A percentile compares a stretch with the other conserved stretches of the same genome.
Conservation (phyloP, 176 grass and related monocot species). For the Aegilops speltoides region DNA sequence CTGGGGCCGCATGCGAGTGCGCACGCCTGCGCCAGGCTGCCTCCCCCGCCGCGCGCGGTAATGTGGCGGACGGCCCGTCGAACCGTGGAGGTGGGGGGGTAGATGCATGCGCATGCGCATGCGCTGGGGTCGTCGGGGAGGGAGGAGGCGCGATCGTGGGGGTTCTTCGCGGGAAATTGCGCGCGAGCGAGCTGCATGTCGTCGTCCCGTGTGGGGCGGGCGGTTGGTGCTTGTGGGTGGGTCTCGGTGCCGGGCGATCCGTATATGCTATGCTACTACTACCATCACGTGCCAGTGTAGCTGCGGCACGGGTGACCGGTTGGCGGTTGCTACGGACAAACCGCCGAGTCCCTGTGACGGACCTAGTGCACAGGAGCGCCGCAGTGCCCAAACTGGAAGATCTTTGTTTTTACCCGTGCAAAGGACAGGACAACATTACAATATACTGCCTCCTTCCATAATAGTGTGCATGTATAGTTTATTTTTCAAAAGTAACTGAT, state of each 20-base stretch:
- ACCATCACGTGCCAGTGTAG: not conserved
- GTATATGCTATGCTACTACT: not conserved
- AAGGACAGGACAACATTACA: no score
- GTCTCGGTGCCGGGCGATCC: not conserved
- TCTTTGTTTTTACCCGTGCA: no score
- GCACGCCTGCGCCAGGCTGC: constrained; percentile 6
- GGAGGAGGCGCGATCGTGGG: not conserved
- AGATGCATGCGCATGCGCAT: not conserved
- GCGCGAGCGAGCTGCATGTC: not conserved
- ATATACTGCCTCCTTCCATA: no score
- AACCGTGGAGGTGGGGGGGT: not conserved
- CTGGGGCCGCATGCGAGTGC: not conserved
- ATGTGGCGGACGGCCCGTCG: no score
- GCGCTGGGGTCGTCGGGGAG: not conserved
- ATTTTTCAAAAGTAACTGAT: no score
- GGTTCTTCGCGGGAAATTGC: not conserved
- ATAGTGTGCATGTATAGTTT: no score
- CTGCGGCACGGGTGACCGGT: not conserved
- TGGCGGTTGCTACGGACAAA: not conserved
- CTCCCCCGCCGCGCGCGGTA: not conserved
- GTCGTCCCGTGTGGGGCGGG: not conserved
- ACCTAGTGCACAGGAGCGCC: not conserved
- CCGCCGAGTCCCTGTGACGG: not conserved
- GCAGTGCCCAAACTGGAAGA: not conserved
- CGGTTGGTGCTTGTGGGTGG: not conserved